A percentile compares a stretch with the other conserved stretches of the same genome.
These are phyloP conservation scores for Podospora tetraspora DNA, from an alignment of 495 filamentous ascomycete genomes.

Conservation along the genomic window DNA sequence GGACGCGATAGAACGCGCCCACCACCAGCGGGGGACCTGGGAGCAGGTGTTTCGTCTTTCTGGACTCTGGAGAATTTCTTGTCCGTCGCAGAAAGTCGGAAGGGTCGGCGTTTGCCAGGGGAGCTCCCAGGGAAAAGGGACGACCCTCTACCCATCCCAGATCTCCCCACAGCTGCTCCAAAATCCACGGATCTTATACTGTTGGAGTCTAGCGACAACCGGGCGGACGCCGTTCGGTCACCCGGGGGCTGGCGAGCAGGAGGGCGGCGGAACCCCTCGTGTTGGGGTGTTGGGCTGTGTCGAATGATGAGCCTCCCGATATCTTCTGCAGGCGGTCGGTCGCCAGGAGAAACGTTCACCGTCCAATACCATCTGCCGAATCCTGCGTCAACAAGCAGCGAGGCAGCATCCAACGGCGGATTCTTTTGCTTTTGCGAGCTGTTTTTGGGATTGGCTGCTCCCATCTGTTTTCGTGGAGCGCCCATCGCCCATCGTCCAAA, in stretches of 20 bases:
- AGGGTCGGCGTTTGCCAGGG: too few relatives aligned
- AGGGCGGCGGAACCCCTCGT: neutral
- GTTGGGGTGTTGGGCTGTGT: conserved; percentile 1
- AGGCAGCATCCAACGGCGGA: conserved; percentile 6
- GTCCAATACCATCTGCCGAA: conserved; percentile 7
- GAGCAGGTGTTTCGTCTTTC: neutral
- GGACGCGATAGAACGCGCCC: conserved; percentile 11
- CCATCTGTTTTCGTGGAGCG: neutral
- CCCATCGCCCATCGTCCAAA: neutral
- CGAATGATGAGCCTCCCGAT: conserved; percentile 21
- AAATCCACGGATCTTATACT: neutral
- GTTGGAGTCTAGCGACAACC: neutral
- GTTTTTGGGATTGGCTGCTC: conserved; percentile 8
- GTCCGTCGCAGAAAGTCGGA: neutral
- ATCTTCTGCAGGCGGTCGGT: conserved; percentile 2
- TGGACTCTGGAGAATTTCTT: neutral
- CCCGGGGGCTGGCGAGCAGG: neutral
- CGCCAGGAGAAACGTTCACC: conserved; percentile 1
- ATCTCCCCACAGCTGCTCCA: neutral
- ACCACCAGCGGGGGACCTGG: conserved; percentile 2
- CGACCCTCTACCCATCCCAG: neutral
- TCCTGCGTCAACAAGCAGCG: neutral
- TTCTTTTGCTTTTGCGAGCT: conserved; percentile 5
- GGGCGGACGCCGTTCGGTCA: conserved; percentile 4
- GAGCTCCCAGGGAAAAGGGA: neutral